phyloP scores from a whole-genome alignment of 2,329 filamentous ascomycete genomes.

The Colletotrichum lindemuthianum region DNA sequence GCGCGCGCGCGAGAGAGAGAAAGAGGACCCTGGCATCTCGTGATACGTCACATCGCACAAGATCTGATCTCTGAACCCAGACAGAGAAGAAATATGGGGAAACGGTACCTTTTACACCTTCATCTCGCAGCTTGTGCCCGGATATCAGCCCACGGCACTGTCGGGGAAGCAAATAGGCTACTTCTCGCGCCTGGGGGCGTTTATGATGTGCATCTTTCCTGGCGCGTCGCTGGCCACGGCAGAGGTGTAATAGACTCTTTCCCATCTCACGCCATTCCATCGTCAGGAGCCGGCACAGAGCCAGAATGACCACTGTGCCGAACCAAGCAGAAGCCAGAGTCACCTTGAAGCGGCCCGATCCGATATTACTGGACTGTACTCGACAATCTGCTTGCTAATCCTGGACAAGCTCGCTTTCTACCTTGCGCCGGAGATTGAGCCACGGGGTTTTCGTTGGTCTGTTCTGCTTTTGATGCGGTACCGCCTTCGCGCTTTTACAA shows the following conservation, averaged over 20 bases:
- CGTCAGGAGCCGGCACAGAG: background rate
- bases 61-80: slow-evolving; percentile 53
- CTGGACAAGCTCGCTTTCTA: background rate
- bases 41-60: slow-evolving; percentile 62
- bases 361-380: slow-evolving; percentile 37
- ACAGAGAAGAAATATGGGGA: slow-evolving; percentile 42
- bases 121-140: slow-evolving; percentile 38
- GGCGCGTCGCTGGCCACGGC: slow-evolving; percentile 12
- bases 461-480: background rate
- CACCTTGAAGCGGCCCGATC: slow-evolving; percentile 42
- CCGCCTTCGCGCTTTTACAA: slow-evolving; percentile 7
- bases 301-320: background rate
- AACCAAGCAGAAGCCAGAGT: slow-evolving; percentile 1
- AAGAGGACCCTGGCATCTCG: slow-evolving; percentile 40
- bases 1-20: background rate
- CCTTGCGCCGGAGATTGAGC: slow-evolving; percentile 2
- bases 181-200: background rate
- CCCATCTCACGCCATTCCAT: slow-evolving; percentile 9
- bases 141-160: too few relatives aligned
- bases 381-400: slow-evolving; percentile 19
- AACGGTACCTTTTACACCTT: slow-evolving; percentile 38
- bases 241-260: slow-evolving; percentile 9
- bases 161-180: slow-evolving; percentile 2
- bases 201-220: slow-evolving; percentile 20
- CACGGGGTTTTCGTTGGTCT: slow-evolving; percentile 14